Evolutionary conservation across 306 rosid genomes (phyloP).

Genomic region (Adenanthera pavonina): DNA sequence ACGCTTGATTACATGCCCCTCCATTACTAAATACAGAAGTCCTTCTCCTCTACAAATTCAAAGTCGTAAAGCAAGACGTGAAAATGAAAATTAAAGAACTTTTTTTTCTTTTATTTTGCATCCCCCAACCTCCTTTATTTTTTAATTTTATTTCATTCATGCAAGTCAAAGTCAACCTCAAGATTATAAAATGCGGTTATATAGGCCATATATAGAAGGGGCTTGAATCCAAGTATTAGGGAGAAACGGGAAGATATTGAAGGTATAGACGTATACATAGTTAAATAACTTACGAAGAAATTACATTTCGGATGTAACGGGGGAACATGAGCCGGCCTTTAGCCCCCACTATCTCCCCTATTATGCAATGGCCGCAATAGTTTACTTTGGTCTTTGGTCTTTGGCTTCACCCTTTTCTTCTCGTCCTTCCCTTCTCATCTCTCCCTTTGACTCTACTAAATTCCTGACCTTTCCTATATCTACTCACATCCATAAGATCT

Average conservation of each 20-base stretch:
- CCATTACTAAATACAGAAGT: neutral
- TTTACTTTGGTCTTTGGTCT: conserved; percentile 25
- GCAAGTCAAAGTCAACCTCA: neutral
- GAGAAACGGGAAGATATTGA: neutral
- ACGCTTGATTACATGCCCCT: neutral
- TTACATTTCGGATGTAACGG: too few relatives aligned
- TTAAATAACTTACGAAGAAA: too few relatives aligned
- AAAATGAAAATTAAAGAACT: neutral
- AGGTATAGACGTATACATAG: too few relatives aligned
- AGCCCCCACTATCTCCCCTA: too few relatives aligned
- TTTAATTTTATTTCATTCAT: neutral
- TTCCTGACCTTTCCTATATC: neutral
- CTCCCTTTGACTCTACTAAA: conserved; percentile 1
- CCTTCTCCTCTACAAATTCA: neutral
- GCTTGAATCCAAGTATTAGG: conserved; percentile 2
- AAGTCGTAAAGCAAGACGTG: neutral
- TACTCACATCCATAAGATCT: neutral
- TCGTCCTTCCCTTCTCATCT: neutral
- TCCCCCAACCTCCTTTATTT: neutral
- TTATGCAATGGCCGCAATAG: neutral
- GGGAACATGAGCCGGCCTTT: too few relatives aligned
- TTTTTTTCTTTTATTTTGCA: neutral
- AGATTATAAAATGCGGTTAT: neutral
- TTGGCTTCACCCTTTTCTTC: neutral
- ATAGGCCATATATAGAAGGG: neutral